These are phyloP conservation scores for Populus davidiana DNA, from an alignment of 345 rosid genomes.

Conservation along the genomic window DNA sequence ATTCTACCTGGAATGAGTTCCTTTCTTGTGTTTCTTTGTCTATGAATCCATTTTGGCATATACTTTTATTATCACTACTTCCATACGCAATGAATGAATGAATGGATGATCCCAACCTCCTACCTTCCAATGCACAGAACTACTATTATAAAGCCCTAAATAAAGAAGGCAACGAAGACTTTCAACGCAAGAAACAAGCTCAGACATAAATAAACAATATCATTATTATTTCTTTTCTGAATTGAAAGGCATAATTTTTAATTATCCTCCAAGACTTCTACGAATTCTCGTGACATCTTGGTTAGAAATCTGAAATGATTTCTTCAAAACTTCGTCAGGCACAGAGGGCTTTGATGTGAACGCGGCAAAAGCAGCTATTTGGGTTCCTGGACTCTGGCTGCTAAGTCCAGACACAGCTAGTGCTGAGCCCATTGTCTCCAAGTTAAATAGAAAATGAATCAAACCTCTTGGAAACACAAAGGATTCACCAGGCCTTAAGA, in stretches of 20 bases:
- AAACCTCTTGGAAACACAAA: slow-evolving; percentile 71
- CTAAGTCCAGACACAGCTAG: slow-evolving; percentile 60
- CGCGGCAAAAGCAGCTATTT: slow-evolving; percentile 42
- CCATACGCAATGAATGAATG: background rate
- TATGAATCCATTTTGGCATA: background rate
- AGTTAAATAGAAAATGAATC: slow-evolving; percentile 56
- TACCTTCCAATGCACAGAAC: no score
- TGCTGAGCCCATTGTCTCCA: slow-evolving; percentile 41
- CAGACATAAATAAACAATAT: background rate
- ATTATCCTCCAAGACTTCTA: slow-evolving; percentile 45
- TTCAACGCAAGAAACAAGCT: background rate
- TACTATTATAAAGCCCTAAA: background rate
- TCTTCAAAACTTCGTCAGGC: slow-evolving; percentile 43
- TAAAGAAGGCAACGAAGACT: background rate
- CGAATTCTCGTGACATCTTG: slow-evolving; percentile 46
- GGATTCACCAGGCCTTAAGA: slow-evolving; percentile 52
- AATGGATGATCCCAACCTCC: no score
- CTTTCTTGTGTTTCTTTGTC: background rate
- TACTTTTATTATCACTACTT: background rate
- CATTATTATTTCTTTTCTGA: no score
- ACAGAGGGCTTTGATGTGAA: slow-evolving; percentile 42
- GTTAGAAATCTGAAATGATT: slow-evolving; percentile 38
- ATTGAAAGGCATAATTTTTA: background rate
- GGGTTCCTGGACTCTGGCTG: slow-evolving; percentile 71
- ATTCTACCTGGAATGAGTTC: background rate